Evolutionary conservation across 2,329 filamentous ascomycete genomes (phyloP), one percentile per base, ranked within the genome.

Genomic region (Colletotrichum costaricense): DNA sequence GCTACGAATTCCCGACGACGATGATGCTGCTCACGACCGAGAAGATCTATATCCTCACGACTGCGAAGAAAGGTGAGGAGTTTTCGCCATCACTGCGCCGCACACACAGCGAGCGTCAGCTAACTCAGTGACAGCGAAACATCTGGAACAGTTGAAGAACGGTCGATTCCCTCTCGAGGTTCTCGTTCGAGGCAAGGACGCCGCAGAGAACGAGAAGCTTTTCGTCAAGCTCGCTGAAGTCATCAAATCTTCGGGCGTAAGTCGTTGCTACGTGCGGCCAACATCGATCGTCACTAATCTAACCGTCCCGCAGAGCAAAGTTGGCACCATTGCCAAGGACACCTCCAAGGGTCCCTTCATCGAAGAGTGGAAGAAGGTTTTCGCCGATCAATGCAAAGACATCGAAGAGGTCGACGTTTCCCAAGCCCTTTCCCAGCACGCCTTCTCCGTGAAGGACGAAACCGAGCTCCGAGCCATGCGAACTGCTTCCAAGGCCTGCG

Each of bases 1-100:
- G 97, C 79, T 99, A 99, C 87, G 97, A 99, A 83, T 99, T 99
- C 80, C 97, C 97, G 42, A 95, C 96, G 52, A 99, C 97, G 0
- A 88, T 99, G 76, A 95, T 99, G 88, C 89, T 99, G 65, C 92
- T 99, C 82, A 98, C 96, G 1, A 86, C 92, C 74, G 97, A 98
- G 74, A 91, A 92, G 59, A 88, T 98, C 78, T 97, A 97, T 84
- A 93, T 98, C 73, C 92, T 99, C 76, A 99, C 97, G 7, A 99
- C 97, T 6, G 93, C 94, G 72, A 99, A 99, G 86, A 99, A 99
- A 91, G 96, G 95, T 97, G 81, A 73, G 74, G 6, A 64, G 42
- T 55, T 62, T 74, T 59, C 24, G 33, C 38, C 49, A 57, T 70
- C 28, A 42, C 26, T 6, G 22, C 28, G 19, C 24, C 38, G 19